phyloP scores from a whole-genome alignment of 352 stramenopile genomes.

The Globisporangium irregulare region DNA sequence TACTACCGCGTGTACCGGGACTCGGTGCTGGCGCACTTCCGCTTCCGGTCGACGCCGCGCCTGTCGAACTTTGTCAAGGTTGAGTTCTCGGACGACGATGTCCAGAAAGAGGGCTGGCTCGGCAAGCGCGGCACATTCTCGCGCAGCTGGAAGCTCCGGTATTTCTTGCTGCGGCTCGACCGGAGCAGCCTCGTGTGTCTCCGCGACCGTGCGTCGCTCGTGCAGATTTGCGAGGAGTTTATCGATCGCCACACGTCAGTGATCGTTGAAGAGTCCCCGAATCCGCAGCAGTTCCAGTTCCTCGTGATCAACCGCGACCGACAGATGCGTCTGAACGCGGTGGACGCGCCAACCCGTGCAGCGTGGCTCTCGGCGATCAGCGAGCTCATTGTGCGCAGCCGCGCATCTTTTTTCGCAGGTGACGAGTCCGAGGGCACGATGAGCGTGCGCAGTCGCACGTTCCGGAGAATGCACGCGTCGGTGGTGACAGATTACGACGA shows the following conservation, averaged over 20 bases:
- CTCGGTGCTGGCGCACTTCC: constrained; percentile 63
- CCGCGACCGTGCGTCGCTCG: constrained; percentile 63
- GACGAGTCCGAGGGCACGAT: constrained; percentile 64
- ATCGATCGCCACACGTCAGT: constrained; percentile 81
- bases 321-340: constrained; percentile 67
- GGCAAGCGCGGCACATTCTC: constrained; percentile 65
- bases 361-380: constrained; percentile 76
- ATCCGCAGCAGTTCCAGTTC: constrained; percentile 79
- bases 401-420: constrained; percentile 66
- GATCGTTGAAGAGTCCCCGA: constrained; percentile 52
- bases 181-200: constrained; percentile 76
- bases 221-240: constrained; percentile 61
- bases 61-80: constrained; percentile 46
- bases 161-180: constrained; percentile 71
- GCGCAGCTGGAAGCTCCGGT: constrained; percentile 81
- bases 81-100: constrained; percentile 66
- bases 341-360: constrained; percentile 50
- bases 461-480: constrained; percentile 46
- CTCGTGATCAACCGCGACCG: constrained; percentile 71
- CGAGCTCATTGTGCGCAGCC: constrained; percentile 77
- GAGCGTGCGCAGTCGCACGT: constrained; percentile 41
- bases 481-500: constrained; percentile 42
- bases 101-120: constrained; percentile 79
- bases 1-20: constrained; percentile 75
- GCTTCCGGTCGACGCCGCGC: constrained; percentile 36